Evolutionary conservation across 352 stramenopile genomes (phyloP), one percentile per base, ranked within the genome.

Genomic region (Peronospora farinosa): DNA sequence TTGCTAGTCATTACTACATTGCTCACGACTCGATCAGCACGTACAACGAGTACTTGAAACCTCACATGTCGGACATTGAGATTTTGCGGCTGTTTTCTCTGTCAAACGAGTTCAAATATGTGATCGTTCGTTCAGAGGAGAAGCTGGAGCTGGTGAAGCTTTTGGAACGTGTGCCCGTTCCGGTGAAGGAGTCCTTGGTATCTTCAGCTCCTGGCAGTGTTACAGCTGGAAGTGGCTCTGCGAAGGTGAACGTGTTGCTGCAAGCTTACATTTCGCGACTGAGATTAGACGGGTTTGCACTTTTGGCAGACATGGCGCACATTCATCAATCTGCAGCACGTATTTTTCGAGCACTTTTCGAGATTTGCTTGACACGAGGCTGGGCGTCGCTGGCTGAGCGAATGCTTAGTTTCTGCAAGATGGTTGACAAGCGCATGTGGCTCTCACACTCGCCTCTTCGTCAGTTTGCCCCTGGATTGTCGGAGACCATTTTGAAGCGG

Each of bases 61-160:
- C 96, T 2, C 96, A 96, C 56, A 99, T 99, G 96, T 97, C 92
- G n/a, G 96, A 99, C 60, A 99, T 99, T 72, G 97, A 99, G 58
- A 86, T 99, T 21, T 83, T 99, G 46, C 82, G 96, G n/a, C 63
- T 99, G 7, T 99, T 99, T 57, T 97, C 92, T 30, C 84, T 99
- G 40, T 98, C 95, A 47, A 95, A 96, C 54, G 97, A 99, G 73
- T 99, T 99, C 73, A 90, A 93, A 55, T 96, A 99, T 63, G 96
- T 99, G 30, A 96, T 96, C 31, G 95, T 99, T 8, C 85, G 97
- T 5, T 92, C 96, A 9, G 97, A 99, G 66, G 97, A 99, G 75
- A 98, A 98, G 53, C 65, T 99, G 27, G 97, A 99, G 68, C 76
- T 99, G 19, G 78, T 82, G 6, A 98, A 99, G 64, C 78, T 99